Conservation (phyloP, 2,329 filamentous ascomycete genomes). For the Nigrograna mackinnonii region DNA sequence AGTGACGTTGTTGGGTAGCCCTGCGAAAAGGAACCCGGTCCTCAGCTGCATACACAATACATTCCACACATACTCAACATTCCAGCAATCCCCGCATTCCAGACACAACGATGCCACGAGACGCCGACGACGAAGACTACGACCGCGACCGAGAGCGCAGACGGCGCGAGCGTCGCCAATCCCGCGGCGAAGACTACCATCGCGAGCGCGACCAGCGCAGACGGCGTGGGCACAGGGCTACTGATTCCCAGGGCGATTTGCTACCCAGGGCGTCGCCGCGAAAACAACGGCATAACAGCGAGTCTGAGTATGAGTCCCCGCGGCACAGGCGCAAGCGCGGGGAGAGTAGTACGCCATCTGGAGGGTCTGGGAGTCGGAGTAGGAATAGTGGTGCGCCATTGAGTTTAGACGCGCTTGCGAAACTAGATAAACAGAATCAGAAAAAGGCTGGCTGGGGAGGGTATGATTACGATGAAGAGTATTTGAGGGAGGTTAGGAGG, state of each 20-base stretch:
- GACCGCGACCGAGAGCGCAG: constrained; percentile 18
- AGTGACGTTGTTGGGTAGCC: too few relatives aligned
- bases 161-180: constrained; percentile 28
- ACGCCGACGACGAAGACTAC: constrained; percentile 20
- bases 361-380: constrained; percentile 20
- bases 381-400: constrained; percentile 40
- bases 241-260: constrained; percentile 42
- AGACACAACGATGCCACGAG: constrained; percentile 23
- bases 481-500: constrained; percentile 38
- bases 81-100: too few relatives aligned
- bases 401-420: constrained; percentile 65
- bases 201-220: constrained; percentile 19
- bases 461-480: constrained; percentile 45
- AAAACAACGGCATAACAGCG: constrained; percentile 27
- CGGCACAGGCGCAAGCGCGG: constrained; percentile 19
- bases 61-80: too few relatives aligned
- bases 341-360: constrained; percentile 10
- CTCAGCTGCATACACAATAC: too few relatives aligned
- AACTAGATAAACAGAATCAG: constrained; percentile 66
- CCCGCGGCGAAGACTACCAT: constrained; percentile 25
- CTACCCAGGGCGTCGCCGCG: constrained; percentile 24
- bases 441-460: constrained; percentile 50
- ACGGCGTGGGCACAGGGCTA: constrained; percentile 40
- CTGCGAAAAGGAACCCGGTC: too few relatives aligned
- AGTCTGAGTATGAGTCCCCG: constrained; percentile 34